phyloP scores from a whole-genome alignment of 1,139 yeast species.

The Saccharomyces hybrid region DNA sequence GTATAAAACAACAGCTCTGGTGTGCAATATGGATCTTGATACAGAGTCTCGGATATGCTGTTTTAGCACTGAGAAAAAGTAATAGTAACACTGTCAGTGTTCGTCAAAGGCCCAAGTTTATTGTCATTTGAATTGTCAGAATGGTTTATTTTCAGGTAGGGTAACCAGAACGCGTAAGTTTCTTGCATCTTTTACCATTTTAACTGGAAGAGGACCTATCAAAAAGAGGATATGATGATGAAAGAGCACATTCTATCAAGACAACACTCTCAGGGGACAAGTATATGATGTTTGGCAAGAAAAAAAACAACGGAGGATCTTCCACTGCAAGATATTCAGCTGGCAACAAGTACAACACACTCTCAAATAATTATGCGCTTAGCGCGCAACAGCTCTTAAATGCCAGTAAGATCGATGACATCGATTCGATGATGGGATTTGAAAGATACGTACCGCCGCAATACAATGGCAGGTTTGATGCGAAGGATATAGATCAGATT shows the following conservation, averaged over 20 bases:
- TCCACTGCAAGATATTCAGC: conserved; percentile 9
- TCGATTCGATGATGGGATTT: conserved; percentile 80
- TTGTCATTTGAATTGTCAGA: not conserved
- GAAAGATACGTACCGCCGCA: conserved; percentile 41
- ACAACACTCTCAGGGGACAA: not conserved
- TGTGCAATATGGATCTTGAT: not conserved
- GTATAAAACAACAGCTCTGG: not conserved
- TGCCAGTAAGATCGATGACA: conserved; percentile 43
- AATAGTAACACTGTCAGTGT: not conserved
- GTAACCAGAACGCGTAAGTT: not conserved
- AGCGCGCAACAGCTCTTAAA: conserved; percentile 29
- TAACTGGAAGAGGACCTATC: not conserved
- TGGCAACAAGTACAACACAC: conserved; percentile 2
- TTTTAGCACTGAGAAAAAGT: not conserved
- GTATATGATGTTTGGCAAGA: conserved; percentile 1
- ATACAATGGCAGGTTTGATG: conserved; percentile 16
- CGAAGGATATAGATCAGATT: conserved; percentile 45
- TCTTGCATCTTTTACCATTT: not conserved
- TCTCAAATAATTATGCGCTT: conserved; percentile 20
- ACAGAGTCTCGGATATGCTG: not conserved
- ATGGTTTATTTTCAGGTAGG: not conserved
- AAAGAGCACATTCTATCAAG: not conserved
- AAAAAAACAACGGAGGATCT: conserved; percentile 8
- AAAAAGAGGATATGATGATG: not conserved
- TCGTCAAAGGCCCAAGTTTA: not conserved